Conservation (phyloP, 2,329 filamentous ascomycete genomes). For the Aspergillus neoniger region DNA sequence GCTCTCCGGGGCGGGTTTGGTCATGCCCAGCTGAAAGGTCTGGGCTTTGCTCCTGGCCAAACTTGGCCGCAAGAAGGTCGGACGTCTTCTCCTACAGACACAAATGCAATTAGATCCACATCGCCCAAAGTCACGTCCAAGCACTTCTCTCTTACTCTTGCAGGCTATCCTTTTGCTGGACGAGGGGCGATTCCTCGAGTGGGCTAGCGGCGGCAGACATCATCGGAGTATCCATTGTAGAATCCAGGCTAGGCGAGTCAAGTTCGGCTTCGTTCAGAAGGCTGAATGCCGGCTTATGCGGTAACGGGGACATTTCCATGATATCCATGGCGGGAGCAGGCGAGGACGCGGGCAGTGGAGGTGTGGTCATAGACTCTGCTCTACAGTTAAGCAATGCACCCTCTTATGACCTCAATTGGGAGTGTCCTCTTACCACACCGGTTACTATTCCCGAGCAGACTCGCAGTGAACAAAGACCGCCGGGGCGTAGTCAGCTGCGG, state of each 20-base stretch:
- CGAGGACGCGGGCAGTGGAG: constrained; percentile 81
- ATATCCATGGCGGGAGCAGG: constrained; percentile 70
- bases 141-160: constrained; percentile 39
- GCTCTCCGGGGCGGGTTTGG: constrained; percentile 62
- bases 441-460: constrained; percentile 62
- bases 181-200: constrained; percentile 42
- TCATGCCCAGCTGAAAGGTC: constrained; percentile 66
- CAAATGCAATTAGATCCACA: constrained; percentile 23
- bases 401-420: constrained; percentile 5
- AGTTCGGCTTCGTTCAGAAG: constrained; percentile 63
- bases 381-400: constrained; percentile 29
- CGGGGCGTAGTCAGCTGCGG: constrained; percentile 81
- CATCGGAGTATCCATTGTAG: constrained; percentile 45
- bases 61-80: constrained; percentile 71
- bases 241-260: constrained; percentile 70
- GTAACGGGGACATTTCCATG: constrained; percentile 93
- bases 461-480: constrained; percentile 78
- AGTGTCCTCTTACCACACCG: constrained; percentile 55
- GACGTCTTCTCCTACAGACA: constrained; percentile 62
- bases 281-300: constrained; percentile 76
- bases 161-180: constrained; percentile 29
- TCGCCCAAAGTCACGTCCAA: neutral
- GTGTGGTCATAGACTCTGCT: constrained; percentile 76
- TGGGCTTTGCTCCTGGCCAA: constrained; percentile 73
- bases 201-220: constrained; percentile 43